Evolutionary conservation across 2,329 filamentous ascomycete species (phyloP), one percentile per base, ranked within the genome.

Genomic region (Phialocephala sp.): DNA sequence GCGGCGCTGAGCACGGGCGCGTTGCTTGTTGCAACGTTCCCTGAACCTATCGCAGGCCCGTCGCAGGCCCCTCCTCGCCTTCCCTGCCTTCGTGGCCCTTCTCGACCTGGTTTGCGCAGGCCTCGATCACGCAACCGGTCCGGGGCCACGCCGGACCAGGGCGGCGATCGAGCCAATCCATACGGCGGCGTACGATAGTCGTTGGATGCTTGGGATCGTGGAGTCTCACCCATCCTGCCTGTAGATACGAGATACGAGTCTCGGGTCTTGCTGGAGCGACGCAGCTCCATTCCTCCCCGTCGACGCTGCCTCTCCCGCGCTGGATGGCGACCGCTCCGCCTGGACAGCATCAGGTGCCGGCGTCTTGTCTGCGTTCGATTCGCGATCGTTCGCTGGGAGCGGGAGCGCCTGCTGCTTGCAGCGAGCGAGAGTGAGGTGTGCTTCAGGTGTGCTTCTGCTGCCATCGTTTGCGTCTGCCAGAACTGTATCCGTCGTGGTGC

Each of bases 1-100:
- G 27, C 27, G 3, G 27, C 27, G 27, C 27, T 3, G 27, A 6
- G 27, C 27, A 32, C 27, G 27, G 27, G 27, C 27, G 6, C 27
- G 41, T 18, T 43, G 61, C 64, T 66, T 68, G 67, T 69, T 59
- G 58, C 55, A 67, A 70, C 65, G 43, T 66, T 59, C 60, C 36
- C 18, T 22, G 8, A 20, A 56, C 55, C 4, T 45, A 15, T 56
- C 32, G 32, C 36, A 20, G n/a, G n/a, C n/a, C n/a, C n/a, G n/a
- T n/a, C n/a, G n/a, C n/a, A n/a, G n/a, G n/a, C n/a, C n/a, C n/a
- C n/a, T n/a, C n/a, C n/a, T n/a, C n/a, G n/a, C n/a, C n/a, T n/a
- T n/a, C n/a, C n/a, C n/a, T n/a, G n/a, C n/a, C n/a, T n/a, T n/a
- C n/a, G n/a, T n/a, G n/a, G n/a, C 32, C 32, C 27, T 37, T 18